Evolutionary conservation across 345 rosid genomes (phyloP).

Genomic region (Citrus sinensis): DNA sequence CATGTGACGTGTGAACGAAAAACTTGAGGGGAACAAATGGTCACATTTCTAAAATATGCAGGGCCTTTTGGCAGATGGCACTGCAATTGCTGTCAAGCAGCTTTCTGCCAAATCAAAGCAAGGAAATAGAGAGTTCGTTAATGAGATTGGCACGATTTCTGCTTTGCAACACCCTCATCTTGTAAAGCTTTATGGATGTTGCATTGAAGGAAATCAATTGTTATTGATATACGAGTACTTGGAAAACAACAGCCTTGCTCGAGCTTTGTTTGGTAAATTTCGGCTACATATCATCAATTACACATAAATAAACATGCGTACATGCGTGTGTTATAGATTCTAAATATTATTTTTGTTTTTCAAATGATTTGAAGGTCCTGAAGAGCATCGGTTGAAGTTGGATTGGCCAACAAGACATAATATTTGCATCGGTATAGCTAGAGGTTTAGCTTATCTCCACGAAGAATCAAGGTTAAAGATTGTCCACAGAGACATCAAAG

Average conservation of each 20-base stretch:
- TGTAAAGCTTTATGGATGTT: conserved; percentile 66
- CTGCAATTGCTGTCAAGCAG: conserved; percentile 54
- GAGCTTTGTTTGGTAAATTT: conserved; percentile 54
- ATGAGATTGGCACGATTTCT: conserved; percentile 56
- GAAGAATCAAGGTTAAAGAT: conserved; percentile 68
- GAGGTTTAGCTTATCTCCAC: conserved; percentile 63
- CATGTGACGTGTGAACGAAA: background rate
- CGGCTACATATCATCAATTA: background rate
- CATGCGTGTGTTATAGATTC: background rate
- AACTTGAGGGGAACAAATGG: too few species aligned
- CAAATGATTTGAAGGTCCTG: conserved; percentile 28
- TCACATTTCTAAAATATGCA: conserved; percentile 15
- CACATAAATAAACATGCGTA: background rate
- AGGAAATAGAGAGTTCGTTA: conserved; percentile 65
- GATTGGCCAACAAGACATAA: conserved; percentile 63
- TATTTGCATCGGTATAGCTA: conserved; percentile 66
- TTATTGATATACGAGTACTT: conserved; percentile 65
- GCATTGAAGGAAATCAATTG: conserved; percentile 57
- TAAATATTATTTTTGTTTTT: background rate
- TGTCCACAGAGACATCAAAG: conserved; percentile 75
- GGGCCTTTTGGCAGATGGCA: conserved; percentile 56
- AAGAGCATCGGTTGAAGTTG: conserved; percentile 40
- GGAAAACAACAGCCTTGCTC: conserved; percentile 68
- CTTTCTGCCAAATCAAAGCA: conserved; percentile 69
- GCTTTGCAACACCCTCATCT: conserved; percentile 64